A percentile compares a stretch with the other conserved stretches of the same genome.
Conservation (phyloP, 371 early-diverging fungal species). For the Lichtheimia hyalospora region DNA sequence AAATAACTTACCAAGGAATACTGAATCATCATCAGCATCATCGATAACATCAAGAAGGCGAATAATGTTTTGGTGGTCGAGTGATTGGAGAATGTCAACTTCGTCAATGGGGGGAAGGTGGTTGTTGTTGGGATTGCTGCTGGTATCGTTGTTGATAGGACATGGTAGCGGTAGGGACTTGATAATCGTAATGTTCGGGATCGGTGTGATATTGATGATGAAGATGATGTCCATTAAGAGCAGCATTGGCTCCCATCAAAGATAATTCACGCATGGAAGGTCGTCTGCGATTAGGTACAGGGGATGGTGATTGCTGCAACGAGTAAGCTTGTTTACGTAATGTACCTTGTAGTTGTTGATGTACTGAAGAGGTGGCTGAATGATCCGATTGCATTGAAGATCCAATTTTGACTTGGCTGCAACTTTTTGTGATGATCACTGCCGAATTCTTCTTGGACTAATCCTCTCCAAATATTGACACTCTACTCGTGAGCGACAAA, state of each 20-base stretch:
- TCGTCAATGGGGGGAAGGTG: slow-evolving; percentile 14
- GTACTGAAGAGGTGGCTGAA: slow-evolving; percentile 17
- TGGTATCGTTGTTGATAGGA: slow-evolving; percentile 21
- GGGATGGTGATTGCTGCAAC: slow-evolving; percentile 19
- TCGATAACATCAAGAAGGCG: no score
- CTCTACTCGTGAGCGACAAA: no score
- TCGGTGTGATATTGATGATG: not conserved
- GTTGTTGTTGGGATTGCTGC: slow-evolving; percentile 9
- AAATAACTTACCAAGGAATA: no score
- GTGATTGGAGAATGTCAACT: no score
- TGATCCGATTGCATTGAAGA: slow-evolving; percentile 42
- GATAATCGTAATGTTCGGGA: slow-evolving; percentile 4
- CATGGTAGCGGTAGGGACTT: slow-evolving; percentile 12
- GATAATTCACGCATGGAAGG: slow-evolving; percentile 26
- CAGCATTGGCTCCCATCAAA: slow-evolving; percentile 3
- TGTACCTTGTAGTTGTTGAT: slow-evolving; percentile 16
- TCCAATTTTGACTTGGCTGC: no score
- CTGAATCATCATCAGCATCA: no score
- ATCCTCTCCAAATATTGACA: no score
- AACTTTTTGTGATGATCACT: no score
- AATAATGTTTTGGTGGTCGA: no score
- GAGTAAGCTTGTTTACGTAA: slow-evolving; percentile 27
- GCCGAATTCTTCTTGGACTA: no score
- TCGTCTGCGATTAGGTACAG: slow-evolving; percentile 19
- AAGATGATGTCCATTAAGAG: not conserved